Evolutionary conservation across 495 filamentous ascomycete genomes (phyloP), one percentile per base, ranked within the genome.

Genomic region (Bathelium albidoporum): DNA sequence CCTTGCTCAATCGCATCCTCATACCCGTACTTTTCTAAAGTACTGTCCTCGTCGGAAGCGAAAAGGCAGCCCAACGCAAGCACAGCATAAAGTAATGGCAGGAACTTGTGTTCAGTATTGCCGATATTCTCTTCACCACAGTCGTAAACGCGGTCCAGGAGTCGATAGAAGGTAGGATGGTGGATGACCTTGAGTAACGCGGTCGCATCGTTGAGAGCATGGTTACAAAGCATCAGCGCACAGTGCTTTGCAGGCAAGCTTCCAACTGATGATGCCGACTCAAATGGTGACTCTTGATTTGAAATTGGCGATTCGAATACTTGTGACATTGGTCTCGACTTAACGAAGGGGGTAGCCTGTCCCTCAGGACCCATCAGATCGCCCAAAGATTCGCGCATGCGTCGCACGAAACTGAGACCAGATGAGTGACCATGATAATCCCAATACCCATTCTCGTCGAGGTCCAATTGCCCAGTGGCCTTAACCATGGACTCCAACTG

Each of bases 401-500:
- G 84, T 66, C 83, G 80, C 59, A 96, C 80, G 74, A 96, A 97
- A 64, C 90, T 87, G 55, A 93, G 80, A 0, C 94, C 91, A 3
- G 94, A 98, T 0, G 93, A 96, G 64, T 89, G 89, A 44, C 94
- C 94, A 71, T 94, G 89, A 68, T 95, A 98, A 71, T 97, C 94
- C 86, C 89, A 95, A 67, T 95, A 82, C 22, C 93, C 93, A 66
- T 85, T 82, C 66, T 98, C 94, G 72, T 95, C 92, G 20, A 96
- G 79, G 70, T 97, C 95, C 14, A 98, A 79, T 70, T 87, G 89
- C 39, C 92, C 94, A 4, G 89, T 89, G 58, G 89, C 87, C 70
- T 89, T 87, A 62, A 98, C 90, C 95, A 98, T 98, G 5, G 93
- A 95, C 72, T 95, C 87, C 32, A 98, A 78, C 55, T 95, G 78